phyloP scores from a whole-genome alignment of 2,329 filamentous ascomycete species.

The Leptographium wingfieldii region DNA sequence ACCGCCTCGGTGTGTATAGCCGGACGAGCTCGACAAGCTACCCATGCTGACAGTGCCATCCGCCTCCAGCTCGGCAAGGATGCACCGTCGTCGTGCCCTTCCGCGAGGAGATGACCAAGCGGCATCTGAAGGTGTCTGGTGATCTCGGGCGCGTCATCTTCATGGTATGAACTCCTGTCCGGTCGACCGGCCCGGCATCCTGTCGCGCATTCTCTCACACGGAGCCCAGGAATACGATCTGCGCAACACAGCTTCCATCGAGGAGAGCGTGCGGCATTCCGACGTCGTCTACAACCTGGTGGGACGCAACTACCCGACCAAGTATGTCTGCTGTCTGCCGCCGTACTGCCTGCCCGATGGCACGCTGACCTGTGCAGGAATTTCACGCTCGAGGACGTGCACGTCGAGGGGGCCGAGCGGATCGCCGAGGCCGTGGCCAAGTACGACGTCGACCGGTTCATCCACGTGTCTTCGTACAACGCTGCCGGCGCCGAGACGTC shows the following conservation, averaged over 20 bases:
- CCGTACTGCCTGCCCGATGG: not conserved
- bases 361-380: constrained; percentile 44
- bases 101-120: constrained; percentile 95
- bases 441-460: constrained; percentile 93
- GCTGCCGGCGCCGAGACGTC: constrained; percentile 70
- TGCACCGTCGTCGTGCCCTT: constrained; percentile 88
- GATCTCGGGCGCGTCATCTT: constrained; percentile 86
- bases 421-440: constrained; percentile 93
- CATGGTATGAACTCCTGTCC: constrained; percentile 41
- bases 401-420: constrained; percentile 82
- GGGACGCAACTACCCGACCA: constrained; percentile 90
- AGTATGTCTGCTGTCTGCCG: constrained; percentile 38
- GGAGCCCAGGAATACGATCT: constrained; percentile 72
- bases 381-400: constrained; percentile 84
- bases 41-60: not conserved
- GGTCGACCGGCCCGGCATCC: not conserved
- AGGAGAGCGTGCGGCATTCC: constrained; percentile 91
- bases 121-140: constrained; percentile 90
- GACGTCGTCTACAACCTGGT: constrained; percentile 96
- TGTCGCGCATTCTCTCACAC: constrained; percentile 8
- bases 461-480: constrained; percentile 94
- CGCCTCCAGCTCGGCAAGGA: constrained; percentile 67
- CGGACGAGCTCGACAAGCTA: not conserved
- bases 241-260: constrained; percentile 86
- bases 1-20: constrained; percentile 56